Evolutionary conservation across 2,329 filamentous ascomycete species (phyloP).

Genomic region (Stenocarpella maydis): DNA sequence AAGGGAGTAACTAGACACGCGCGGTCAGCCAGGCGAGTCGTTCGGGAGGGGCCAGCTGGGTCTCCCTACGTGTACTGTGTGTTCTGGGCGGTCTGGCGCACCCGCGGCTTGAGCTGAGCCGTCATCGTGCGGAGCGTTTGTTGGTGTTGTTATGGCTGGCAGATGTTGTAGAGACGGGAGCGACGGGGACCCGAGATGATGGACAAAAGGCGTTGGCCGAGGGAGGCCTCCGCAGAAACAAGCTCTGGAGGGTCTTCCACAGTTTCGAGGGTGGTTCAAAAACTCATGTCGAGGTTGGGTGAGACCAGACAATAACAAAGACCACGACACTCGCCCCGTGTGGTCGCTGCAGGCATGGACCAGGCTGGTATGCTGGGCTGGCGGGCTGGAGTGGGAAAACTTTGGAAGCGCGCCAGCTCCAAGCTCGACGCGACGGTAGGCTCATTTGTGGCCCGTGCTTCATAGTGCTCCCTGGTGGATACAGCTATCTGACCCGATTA

Average conservation of each 20-base stretch:
- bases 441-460: slow-evolving; percentile 4
- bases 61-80: slow-evolving; percentile 55
- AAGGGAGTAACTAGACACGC: slow-evolving; percentile 61
- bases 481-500: too few species aligned
- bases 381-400: slow-evolving; percentile 22
- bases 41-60: slow-evolving; percentile 34
- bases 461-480: not conserved
- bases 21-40: not conserved
- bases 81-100: slow-evolving; percentile 58
- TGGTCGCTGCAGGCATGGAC: slow-evolving; percentile 22
- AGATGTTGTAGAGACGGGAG: not conserved
- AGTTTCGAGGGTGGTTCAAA: not conserved
- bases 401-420: slow-evolving; percentile 22
- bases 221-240: slow-evolving; percentile 3
- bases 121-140: slow-evolving; percentile 36
- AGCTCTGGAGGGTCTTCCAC: slow-evolving; percentile 5
- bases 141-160: not conserved
- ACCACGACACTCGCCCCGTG: slow-evolving; percentile 8
- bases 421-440: slow-evolving; percentile 24
- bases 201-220: not conserved
- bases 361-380: slow-evolving; percentile 11
- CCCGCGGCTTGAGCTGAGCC: slow-evolving; percentile 45
- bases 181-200: not conserved
- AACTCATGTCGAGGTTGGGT: slow-evolving; percentile 23
- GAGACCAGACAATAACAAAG: not conserved